Conservation (phyloP, 768 basidiomycete species). For the Cytidiella melzeri region DNA sequence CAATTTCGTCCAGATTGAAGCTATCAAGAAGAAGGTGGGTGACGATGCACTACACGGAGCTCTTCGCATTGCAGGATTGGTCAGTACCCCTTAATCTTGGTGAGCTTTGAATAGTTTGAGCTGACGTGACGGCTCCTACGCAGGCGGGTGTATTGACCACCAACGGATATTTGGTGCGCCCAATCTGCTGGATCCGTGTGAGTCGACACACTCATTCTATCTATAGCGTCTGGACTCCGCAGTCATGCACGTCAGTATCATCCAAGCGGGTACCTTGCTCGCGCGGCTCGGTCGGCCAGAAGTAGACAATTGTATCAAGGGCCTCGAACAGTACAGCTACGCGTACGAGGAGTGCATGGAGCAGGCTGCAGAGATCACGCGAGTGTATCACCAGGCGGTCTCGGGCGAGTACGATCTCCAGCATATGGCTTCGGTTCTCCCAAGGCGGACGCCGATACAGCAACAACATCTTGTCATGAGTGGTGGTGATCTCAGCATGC, state of each 20-base stretch:
- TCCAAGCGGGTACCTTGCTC: conserved; percentile 76
- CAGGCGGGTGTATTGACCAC: conserved; percentile 78
- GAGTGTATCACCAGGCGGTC: conserved; percentile 38
- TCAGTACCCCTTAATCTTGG: conserved; percentile 29
- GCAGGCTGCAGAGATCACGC: conserved; percentile 59
- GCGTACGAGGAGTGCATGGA: conserved; percentile 85
- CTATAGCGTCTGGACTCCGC: conserved; percentile 73
- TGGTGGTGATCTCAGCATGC: conserved; percentile 3
- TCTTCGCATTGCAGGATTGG: conserved; percentile 82
- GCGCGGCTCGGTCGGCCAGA: conserved; percentile 81
- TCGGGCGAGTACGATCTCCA: conserved; percentile 8
- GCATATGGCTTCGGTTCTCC: conserved; percentile 11
- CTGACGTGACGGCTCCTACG: background rate
- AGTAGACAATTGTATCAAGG: conserved; percentile 76
- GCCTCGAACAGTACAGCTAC: conserved; percentile 82
- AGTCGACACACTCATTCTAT: background rate
- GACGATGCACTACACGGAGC: conserved; percentile 85
- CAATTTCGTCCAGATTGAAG: conserved; percentile 49
- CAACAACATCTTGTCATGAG: conserved; percentile 1
- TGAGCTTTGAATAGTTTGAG: background rate
- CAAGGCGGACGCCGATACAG: background rate
- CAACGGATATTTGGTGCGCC: conserved; percentile 77
- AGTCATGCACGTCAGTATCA: conserved; percentile 83
- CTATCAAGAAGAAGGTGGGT: conserved; percentile 59
- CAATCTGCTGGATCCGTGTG: background rate